Evolutionary conservation across 2,329 filamentous ascomycete genomes (phyloP).

Genomic region (Fusarium sp.): DNA sequence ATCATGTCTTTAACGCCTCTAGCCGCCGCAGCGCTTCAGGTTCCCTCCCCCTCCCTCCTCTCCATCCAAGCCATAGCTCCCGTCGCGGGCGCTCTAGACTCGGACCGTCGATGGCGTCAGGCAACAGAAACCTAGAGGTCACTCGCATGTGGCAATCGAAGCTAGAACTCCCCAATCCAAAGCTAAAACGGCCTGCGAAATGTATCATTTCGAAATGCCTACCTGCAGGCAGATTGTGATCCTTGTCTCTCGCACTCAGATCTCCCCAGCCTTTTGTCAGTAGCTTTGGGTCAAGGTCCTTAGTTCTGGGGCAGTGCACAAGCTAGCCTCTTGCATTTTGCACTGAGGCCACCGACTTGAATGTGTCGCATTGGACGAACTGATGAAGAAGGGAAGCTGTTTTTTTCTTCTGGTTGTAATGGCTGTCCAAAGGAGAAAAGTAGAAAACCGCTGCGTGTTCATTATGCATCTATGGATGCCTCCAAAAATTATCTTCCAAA

Average conservation of each 20-base stretch:
- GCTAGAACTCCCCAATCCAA: neutral
- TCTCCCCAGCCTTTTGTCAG: neutral
- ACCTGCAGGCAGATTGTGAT: neutral
- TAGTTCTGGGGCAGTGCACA: neutral
- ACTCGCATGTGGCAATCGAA: neutral
- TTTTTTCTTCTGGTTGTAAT: neutral
- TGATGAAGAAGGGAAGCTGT: neutral
- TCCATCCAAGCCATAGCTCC: slow-evolving; percentile 1
- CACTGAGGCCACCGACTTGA: neutral
- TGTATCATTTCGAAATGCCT: neutral
- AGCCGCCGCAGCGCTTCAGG: neutral
- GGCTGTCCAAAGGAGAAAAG: neutral
- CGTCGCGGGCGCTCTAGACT: slow-evolving; percentile 12
- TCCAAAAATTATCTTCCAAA: neutral
- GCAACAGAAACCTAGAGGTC: neutral
- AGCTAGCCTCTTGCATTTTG: neutral
- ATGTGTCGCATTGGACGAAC: neutral
- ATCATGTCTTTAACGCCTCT: neutral
- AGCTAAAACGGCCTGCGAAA: neutral
- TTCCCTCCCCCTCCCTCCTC: neutral
- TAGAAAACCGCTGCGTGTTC: neutral
- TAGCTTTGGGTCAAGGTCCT: neutral
- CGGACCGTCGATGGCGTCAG: slow-evolving; percentile 1
- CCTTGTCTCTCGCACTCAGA: neutral
- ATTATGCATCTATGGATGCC: neutral